These are phyloP conservation scores for Acanthamoeba pearcei DNA, from an alignment of 208 protist genomes.

Conservation along the genomic window DNA sequence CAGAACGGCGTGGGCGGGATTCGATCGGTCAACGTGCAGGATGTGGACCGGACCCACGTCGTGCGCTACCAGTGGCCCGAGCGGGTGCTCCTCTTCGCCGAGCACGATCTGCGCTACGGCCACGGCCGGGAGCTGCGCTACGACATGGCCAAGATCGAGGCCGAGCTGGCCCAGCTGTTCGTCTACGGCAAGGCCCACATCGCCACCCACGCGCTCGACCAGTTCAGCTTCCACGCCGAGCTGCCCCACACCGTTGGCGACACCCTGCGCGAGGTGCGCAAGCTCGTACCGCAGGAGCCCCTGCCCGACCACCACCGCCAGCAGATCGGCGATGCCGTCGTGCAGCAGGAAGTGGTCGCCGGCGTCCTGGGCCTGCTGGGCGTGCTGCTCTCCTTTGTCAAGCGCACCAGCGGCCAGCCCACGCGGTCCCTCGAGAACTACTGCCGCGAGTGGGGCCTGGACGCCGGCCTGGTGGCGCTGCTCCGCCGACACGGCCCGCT, in stretches of 20 bases:
- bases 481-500: background rate
- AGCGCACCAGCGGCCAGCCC: conserved; percentile 23
- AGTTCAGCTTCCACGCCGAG: conserved; percentile 30
- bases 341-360: conserved; percentile 2
- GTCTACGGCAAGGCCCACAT: conserved; percentile 2
- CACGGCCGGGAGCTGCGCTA: conserved; percentile 1
- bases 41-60: background rate
- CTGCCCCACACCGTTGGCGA: background rate
- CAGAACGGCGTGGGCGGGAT: conserved; percentile 16
- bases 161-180: background rate
- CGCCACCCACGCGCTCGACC: conserved; percentile 12
- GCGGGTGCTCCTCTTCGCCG: conserved; percentile 22
- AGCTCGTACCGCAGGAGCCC: conserved; percentile 4
- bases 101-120: conserved; percentile 26
- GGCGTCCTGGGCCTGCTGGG: background rate
- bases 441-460: background rate
- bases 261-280: conserved; percentile 7
- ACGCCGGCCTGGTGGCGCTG: conserved; percentile 30
- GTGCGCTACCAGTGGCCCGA: conserved; percentile 19
- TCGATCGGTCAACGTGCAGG: background rate
- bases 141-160: conserved; percentile 14
- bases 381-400: conserved; percentile 19
- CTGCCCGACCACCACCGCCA: background rate
- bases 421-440: conserved; percentile 22
- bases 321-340: background rate